Evolutionary conservation across 176 grass and related monocot genomes (phyloP).

Genomic region (Musa schizocarpa): DNA sequence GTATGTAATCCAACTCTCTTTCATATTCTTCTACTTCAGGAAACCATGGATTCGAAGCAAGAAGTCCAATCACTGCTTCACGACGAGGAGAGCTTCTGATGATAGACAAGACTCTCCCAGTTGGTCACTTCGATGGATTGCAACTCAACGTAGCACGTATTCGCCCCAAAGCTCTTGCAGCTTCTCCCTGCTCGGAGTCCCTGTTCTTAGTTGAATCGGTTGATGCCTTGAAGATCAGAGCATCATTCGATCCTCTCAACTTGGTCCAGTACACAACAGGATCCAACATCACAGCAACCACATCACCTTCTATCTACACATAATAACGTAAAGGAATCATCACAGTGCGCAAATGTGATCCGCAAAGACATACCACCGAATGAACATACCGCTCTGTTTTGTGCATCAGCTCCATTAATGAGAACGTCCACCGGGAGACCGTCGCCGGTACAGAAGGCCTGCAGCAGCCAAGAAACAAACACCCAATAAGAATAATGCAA

Average conservation of each 20-base stretch:
- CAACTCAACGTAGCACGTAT: no score
- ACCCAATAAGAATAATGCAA: not conserved
- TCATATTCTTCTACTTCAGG: no score
- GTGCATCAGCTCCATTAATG: conserved; percentile 49
- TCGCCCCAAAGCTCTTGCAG: no score
- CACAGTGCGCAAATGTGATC: not conserved
- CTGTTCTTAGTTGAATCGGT: conserved; percentile 17
- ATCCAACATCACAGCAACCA: conserved; percentile 66
- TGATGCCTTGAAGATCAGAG: conserved; percentile 15
- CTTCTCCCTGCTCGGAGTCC: not conserved
- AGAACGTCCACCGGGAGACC: conserved; percentile 68
- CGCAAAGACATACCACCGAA: not conserved
- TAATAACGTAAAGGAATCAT: conserved; percentile 12
- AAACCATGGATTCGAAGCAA: no score
- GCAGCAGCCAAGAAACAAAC: conserved; percentile 21
- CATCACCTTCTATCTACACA: conserved; percentile 79
- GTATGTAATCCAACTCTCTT: no score
- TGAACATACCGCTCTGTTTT: conserved; percentile 78
- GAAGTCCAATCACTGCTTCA: no score
- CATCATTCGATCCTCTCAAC: no score
- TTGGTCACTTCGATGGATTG: no score
- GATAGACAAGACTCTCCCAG: no score
- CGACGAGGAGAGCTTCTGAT: no score
- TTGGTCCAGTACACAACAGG: conserved; percentile 48
- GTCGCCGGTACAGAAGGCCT: conserved; percentile 86